phyloP scores from a whole-genome alignment of 495 filamentous ascomycete genomes.

The Aspergillus hancockii region DNA sequence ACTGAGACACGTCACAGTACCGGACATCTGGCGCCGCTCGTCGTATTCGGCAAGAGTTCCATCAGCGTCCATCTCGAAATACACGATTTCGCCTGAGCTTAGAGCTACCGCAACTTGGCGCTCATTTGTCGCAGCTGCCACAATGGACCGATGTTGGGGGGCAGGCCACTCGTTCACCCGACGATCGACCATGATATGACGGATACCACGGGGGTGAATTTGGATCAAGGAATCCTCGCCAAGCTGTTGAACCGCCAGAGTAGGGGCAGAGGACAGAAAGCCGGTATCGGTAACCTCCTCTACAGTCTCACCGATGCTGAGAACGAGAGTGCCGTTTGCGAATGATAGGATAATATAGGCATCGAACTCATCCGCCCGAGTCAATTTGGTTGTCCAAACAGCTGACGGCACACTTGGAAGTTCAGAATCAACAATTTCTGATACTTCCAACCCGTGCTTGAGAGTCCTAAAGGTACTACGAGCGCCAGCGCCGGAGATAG shows the following conservation, averaged over 20 bases:
- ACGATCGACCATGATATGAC: slow-evolving; percentile 78
- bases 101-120: slow-evolving; percentile 91
- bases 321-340: slow-evolving; percentile 72
- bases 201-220: slow-evolving; percentile 91
- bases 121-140: slow-evolving; percentile 92
- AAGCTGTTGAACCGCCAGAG: slow-evolving; percentile 88
- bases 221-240: slow-evolving; percentile 92
- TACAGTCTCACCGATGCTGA: slow-evolving; percentile 94
- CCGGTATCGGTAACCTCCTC: slow-evolving; percentile 93
- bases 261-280: slow-evolving; percentile 82
- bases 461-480: slow-evolving; percentile 86
- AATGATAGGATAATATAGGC: slow-evolving; percentile 74
- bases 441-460: slow-evolving; percentile 89
- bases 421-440: slow-evolving; percentile 90
- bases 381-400: slow-evolving; percentile 94
- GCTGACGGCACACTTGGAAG: slow-evolving; percentile 81
- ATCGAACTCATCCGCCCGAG: slow-evolving; percentile 80
- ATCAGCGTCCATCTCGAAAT: slow-evolving; percentile 95
- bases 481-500: slow-evolving; percentile 83
- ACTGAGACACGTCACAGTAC: slow-evolving; percentile 91
- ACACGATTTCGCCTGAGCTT: slow-evolving; percentile 93
- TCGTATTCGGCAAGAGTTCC: slow-evolving; percentile 91
- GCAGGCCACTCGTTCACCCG: slow-evolving; percentile 93
- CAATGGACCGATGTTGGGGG: slow-evolving; percentile 90
- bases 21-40: slow-evolving; percentile 92